These are phyloP conservation scores for Colletotrichum camelliae DNA, from an alignment of 2,329 filamentous ascomycete genomes.

Conservation along the genomic window DNA sequence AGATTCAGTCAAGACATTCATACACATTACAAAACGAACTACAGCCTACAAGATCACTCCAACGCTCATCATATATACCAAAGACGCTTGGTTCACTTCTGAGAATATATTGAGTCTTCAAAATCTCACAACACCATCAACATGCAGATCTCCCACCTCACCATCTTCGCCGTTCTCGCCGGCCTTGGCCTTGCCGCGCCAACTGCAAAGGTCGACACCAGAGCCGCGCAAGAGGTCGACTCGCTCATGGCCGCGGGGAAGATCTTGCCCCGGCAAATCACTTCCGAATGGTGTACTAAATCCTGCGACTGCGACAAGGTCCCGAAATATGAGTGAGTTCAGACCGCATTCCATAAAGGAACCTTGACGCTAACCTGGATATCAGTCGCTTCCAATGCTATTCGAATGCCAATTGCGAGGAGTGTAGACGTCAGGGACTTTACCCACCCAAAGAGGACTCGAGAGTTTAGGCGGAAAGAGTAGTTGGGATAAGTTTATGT, in stretches of 20 bases:
- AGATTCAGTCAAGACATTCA: not conserved
- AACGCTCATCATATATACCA: not conserved
- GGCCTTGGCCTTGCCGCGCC: not conserved
- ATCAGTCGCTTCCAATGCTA: constrained; percentile 39
- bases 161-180: constrained; percentile 12
- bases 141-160: not conserved
- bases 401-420: constrained; percentile 35
- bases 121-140: not conserved
- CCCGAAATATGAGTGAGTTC: constrained; percentile 23
- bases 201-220: not conserved
- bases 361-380: not conserved
- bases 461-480: not conserved
- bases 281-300: not conserved
- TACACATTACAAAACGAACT: not conserved
- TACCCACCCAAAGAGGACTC: not conserved
- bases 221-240: not conserved
- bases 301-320: constrained; percentile 33
- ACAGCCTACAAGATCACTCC: not conserved
- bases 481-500: not conserved
- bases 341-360: not conserved
- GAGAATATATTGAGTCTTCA: not conserved
- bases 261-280: not conserved
- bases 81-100: not conserved
- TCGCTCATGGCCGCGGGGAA: constrained; percentile 11
- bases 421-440: constrained; percentile 7